Percentiles rank a stretch among this genome's conserved stretches.
Evolutionary conservation across 306 rosid genomes (phyloP).

Genomic region (Lithocarpus polystachyus): DNA sequence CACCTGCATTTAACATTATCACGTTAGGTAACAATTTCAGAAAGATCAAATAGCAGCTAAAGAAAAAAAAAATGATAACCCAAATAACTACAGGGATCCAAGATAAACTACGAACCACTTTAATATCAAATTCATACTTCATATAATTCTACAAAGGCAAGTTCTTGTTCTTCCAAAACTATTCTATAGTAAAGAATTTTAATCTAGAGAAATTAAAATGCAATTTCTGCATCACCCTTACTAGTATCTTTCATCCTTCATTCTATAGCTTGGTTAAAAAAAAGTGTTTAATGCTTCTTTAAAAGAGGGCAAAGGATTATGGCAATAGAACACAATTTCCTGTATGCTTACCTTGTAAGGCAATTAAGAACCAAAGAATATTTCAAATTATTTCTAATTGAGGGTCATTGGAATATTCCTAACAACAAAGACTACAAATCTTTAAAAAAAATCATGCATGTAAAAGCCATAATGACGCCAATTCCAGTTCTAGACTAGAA

Average conservation of each 20-base stretch:
- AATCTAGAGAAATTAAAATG: background rate
- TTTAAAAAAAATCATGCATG: background rate
- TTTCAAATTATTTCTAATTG: background rate
- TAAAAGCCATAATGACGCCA: background rate
- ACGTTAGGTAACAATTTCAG: background rate
- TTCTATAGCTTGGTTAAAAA: background rate
- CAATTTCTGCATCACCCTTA: background rate
- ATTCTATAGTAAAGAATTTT: background rate
- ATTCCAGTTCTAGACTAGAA: background rate
- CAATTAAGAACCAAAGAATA: background rate
- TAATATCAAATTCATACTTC: background rate
- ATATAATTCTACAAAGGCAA: too few relatives aligned
- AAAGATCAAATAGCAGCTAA: background rate
- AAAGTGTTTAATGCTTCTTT: background rate
- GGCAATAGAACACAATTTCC: background rate
- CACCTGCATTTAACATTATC: conserved; percentile 36
- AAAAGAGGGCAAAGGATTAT: background rate
- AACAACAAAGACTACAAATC: background rate
- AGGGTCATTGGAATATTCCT: background rate
- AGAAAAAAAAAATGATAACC: background rate
- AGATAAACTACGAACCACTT: background rate
- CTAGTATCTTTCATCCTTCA: background rate
- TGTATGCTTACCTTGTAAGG: background rate
- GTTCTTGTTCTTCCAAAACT: too few relatives aligned
- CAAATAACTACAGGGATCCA: background rate